Percentiles rank a stretch among this genome's conserved stretches.
These are phyloP conservation scores for Crataegus laevigata DNA, from an alignment of 306 rosid species.

Conservation along the genomic window DNA sequence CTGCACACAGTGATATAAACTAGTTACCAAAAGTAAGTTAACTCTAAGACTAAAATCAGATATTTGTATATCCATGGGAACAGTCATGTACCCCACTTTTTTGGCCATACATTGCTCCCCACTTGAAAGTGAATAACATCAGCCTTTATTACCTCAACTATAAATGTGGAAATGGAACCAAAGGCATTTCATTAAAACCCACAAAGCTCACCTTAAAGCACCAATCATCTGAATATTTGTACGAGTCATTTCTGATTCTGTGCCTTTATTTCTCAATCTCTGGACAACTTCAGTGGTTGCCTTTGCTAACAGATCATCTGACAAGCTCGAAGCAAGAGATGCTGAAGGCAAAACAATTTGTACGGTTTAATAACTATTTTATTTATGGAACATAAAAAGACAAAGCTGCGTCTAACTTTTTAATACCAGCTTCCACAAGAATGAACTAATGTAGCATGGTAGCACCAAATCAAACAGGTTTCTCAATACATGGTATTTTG, in stretches of 20 bases:
- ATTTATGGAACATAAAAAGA: neutral
- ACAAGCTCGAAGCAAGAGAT: too few relatives aligned
- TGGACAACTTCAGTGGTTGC: too few relatives aligned
- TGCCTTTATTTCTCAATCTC: too few relatives aligned
- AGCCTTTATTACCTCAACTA: neutral
- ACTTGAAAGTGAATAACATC: neutral
- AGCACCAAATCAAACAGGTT: neutral
- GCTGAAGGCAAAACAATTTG: too few relatives aligned
- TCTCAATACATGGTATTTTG: neutral
- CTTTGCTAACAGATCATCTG: too few relatives aligned
- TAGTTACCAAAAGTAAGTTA: conserved; percentile 4
- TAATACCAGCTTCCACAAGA: neutral
- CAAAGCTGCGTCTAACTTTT: neutral
- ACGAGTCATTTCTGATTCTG: too few relatives aligned
- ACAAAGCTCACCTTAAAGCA: too few relatives aligned
- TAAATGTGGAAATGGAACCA: neutral
- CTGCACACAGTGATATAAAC: conserved; percentile 37
- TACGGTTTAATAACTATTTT: too few relatives aligned
- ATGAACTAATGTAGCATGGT: neutral
- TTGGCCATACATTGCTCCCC: neutral
- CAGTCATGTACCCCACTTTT: neutral
- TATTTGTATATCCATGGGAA: neutral
- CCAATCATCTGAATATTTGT: too few relatives aligned
- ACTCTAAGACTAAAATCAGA: neutral
- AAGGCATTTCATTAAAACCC: too few relatives aligned